Conservation (phyloP, 2,329 filamentous ascomycete genomes). For the Clonostachys sp. region DNA sequence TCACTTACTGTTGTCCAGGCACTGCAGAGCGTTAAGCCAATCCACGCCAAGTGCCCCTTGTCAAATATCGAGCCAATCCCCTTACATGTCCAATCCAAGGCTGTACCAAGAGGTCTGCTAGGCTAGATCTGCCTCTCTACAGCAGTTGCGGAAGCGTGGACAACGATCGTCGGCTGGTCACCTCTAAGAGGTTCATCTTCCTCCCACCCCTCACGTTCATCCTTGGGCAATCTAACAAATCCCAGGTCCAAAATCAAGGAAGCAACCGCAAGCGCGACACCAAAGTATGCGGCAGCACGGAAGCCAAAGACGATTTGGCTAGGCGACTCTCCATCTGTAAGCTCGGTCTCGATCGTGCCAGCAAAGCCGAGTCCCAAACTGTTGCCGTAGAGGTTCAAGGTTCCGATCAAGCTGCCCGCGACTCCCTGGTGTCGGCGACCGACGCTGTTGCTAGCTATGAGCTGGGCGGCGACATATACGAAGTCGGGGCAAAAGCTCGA, state of each 20-base stretch:
- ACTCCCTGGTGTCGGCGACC: conserved; percentile 41
- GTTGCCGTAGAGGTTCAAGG: conserved; percentile 22
- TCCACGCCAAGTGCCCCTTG: too few species aligned
- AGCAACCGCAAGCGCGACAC: conserved; percentile 22
- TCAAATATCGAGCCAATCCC: too few species aligned
- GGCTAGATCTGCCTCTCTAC: background rate
- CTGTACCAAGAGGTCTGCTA: too few species aligned
- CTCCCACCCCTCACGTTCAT: conserved; percentile 27
- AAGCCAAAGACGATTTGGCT: conserved; percentile 18
- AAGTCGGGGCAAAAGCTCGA: conserved; percentile 38
- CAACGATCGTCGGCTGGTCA: background rate
- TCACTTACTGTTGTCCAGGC: too few species aligned
- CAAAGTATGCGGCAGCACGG: conserved; percentile 33
- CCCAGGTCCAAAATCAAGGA: conserved; percentile 24
- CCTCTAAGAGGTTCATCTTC: conserved; percentile 4
- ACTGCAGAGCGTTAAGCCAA: too few species aligned
- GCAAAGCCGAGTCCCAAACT: conserved; percentile 22
- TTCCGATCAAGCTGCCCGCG: conserved; percentile 41
- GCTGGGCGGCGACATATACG: conserved; percentile 43
- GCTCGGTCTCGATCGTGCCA: conserved; percentile 23
- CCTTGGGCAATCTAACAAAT: conserved; percentile 33
- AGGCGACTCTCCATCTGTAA: conserved; percentile 1
- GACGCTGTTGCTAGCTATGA: conserved; percentile 49
- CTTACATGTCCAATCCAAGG: too few species aligned
- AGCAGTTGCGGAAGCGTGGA: background rate